A percentile compares a stretch with the other conserved stretches of the same genome.
Evolutionary conservation across 176 grass and related monocot genomes (phyloP).

Genomic region (Rhipidocladum racemiflorum): DNA sequence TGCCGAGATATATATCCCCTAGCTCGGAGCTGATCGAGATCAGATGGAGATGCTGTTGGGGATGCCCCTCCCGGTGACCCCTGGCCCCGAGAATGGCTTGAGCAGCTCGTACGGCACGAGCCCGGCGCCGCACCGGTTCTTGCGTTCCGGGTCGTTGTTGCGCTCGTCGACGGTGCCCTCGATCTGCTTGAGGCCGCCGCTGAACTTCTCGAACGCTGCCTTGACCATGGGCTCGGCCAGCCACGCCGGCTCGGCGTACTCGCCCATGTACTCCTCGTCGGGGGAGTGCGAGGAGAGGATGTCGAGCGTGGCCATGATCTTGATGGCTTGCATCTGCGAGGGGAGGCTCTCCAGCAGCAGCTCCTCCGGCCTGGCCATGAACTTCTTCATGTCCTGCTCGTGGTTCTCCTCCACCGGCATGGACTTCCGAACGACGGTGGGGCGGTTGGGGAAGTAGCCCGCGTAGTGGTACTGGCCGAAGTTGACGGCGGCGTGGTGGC

Average conservation of each 20-base stretch:
- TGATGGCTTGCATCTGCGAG: slow-evolving; percentile 65
- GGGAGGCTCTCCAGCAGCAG: slow-evolving; percentile 59
- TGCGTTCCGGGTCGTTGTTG: slow-evolving; percentile 50
- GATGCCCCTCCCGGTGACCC: slow-evolving; percentile 80
- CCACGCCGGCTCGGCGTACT: slow-evolving; percentile 58
- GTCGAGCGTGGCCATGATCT: slow-evolving; percentile 70
- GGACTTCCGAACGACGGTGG: slow-evolving; percentile 50
- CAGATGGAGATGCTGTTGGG: slow-evolving; percentile 93
- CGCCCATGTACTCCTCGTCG: slow-evolving; percentile 87
- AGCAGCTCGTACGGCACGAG: slow-evolving; percentile 87
- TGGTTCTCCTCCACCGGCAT: slow-evolving; percentile 70
- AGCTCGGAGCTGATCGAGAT: background rate
- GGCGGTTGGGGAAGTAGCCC: slow-evolving; percentile 91
- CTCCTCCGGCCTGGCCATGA: slow-evolving; percentile 52
- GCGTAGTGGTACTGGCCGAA: slow-evolving; percentile 86
- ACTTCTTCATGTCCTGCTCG: slow-evolving; percentile 28
- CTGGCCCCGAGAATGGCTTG: slow-evolving; percentile 71
- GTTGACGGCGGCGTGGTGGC: slow-evolving; percentile 82
- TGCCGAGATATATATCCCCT: background rate
- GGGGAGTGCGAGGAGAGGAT: slow-evolving; percentile 76
- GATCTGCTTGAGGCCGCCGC: slow-evolving; percentile 69
- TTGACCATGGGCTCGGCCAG: slow-evolving; percentile 49
- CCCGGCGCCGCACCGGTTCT: slow-evolving; percentile 74
- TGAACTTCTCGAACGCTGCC: slow-evolving; percentile 76
- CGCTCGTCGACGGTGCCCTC: slow-evolving; percentile 64